Percentiles rank a stretch among this genome's conserved stretches.
Conservation (phyloP, 805 yeast genomes). For the Candida hispaniensis region DNA sequence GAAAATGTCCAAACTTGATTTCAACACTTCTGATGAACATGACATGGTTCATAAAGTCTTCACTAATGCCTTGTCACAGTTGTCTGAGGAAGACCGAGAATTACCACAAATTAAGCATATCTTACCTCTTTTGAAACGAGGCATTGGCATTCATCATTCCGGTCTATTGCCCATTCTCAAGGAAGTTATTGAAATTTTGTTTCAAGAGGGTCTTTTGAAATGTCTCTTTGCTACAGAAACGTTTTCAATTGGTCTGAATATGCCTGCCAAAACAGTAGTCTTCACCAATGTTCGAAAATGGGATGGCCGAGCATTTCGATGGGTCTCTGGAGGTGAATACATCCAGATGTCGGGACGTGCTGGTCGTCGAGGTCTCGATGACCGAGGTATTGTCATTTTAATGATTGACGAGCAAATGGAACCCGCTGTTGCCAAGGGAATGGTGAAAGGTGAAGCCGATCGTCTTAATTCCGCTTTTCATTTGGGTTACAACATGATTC, state of each 20-base stretch:
- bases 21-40: constrained; percentile 88
- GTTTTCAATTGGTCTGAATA: constrained; percentile 92
- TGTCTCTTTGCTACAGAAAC: constrained; percentile 97
- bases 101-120: constrained; percentile 91
- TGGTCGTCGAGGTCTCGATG: constrained; percentile 98
- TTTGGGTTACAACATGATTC: constrained; percentile 88
- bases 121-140: constrained; percentile 78
- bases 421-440: constrained; percentile 97
- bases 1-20: constrained; percentile 91
- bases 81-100: constrained; percentile 85
- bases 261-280: constrained; percentile 99
- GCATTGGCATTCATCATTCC: constrained; percentile 97
- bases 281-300: constrained; percentile 95
- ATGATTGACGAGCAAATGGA: constrained; percentile 99
- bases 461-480: constrained; percentile 96
- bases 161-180: constrained; percentile 88
- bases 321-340: constrained; percentile 99
- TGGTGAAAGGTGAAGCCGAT: constrained; percentile 99
- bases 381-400: constrained; percentile 97
- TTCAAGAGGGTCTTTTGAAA: constrained; percentile 92
- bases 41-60: constrained; percentile 83
- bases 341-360: constrained; percentile 99
- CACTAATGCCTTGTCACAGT: constrained; percentile 74
- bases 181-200: constrained; percentile 89
- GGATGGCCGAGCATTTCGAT: constrained; percentile 96